phyloP scores from a whole-genome alignment of 306 rosid genomes.

The Lathyrus sativus region DNA sequence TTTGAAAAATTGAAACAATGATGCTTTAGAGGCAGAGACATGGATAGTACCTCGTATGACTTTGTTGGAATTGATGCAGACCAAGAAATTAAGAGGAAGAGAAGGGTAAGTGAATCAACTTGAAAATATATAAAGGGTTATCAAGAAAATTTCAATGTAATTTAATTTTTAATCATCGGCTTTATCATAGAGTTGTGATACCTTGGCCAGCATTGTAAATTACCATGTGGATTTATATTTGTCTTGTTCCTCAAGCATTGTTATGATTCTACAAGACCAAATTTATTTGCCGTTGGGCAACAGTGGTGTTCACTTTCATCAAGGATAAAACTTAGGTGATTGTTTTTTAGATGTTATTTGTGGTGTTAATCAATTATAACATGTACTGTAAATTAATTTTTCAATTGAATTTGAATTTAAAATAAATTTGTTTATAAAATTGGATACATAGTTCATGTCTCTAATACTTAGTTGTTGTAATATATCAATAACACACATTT shows the following conservation, averaged over 20 bases:
- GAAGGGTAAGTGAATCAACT: slow-evolving; percentile 33
- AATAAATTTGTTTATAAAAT: not conserved
- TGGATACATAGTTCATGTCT: not conserved
- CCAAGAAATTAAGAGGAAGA: slow-evolving; percentile 18
- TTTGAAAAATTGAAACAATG: slow-evolving; percentile 4
- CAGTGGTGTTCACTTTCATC: not conserved
- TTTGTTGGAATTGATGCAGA: slow-evolving; percentile 25
- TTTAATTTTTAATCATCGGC: slow-evolving; percentile 31
- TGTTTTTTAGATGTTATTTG: no score
- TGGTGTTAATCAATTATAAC: no score
- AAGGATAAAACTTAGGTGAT: no score
- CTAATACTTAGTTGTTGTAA: not conserved
- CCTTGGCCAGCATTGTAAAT: slow-evolving; percentile 37
- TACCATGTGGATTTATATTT: slow-evolving; percentile 4
- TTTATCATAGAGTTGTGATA: slow-evolving; percentile 40
- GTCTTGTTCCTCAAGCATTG: slow-evolving; percentile 7
- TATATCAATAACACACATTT: not conserved
- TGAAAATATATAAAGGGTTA: slow-evolving; percentile 26
- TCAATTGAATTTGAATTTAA: not conserved
- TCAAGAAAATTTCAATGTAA: no score
- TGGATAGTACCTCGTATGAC: slow-evolving; percentile 39
- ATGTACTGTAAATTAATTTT: no score
- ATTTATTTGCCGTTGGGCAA: slow-evolving; percentile 7
- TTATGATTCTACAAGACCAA: slow-evolving; percentile 5
- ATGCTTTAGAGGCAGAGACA: not conserved